A percentile compares a stretch with the other conserved stretches of the same genome.
Conservation (phyloP, 345 rosid genomes). For the Syzygium aromaticum region DNA sequence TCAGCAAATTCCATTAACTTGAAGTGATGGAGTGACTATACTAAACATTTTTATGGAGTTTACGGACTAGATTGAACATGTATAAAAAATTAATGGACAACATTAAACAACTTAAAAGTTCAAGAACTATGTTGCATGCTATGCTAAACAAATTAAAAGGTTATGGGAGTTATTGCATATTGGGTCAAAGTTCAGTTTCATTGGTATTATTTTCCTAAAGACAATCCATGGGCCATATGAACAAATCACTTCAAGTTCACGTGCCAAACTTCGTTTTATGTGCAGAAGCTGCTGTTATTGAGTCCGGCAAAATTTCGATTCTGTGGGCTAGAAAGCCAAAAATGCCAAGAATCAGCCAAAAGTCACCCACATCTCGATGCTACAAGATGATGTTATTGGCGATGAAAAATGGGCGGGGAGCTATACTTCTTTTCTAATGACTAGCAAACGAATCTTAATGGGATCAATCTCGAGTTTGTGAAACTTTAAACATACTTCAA, state of each 20-base stretch:
- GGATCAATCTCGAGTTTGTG: not conserved
- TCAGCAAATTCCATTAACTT: too few species aligned
- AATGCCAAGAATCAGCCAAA: not conserved
- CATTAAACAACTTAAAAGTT: too few species aligned
- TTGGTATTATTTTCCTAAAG: too few species aligned
- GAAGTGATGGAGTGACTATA: too few species aligned
- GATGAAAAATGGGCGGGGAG: not conserved
- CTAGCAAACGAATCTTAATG: not conserved
- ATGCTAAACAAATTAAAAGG: too few species aligned
- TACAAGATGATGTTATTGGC: not conserved
- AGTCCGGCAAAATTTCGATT: not conserved
- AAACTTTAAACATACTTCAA: not conserved
- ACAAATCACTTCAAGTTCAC: not conserved
- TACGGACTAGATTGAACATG: too few species aligned
- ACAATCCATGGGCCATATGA: not conserved
- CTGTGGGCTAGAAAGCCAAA: not conserved
- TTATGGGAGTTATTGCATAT: too few species aligned
- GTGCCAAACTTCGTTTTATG: not conserved
- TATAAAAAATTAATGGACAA: accelerated
- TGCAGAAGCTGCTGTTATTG: not conserved
- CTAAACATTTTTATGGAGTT: too few species aligned
- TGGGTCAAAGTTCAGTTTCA: too few species aligned
- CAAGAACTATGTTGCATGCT: too few species aligned
- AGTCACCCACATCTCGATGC: not conserved
- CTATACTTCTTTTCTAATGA: too few species aligned